Base-by-base conservation (phyloP, 306 rosid species). In the Corylus avellana region DNA sequence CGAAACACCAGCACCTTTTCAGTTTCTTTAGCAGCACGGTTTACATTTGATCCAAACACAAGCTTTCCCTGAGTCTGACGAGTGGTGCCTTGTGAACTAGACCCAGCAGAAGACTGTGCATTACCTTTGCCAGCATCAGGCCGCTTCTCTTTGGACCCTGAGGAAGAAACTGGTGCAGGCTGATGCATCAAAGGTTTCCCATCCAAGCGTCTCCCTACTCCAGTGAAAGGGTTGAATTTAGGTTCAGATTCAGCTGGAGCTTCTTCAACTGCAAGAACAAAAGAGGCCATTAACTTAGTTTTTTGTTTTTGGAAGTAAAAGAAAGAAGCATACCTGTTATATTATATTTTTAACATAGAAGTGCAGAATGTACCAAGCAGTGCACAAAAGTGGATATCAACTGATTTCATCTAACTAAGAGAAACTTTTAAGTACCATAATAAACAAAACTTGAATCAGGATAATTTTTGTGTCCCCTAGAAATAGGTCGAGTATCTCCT, bases 131-230 rank as follows among this genome's bases (percentile, higher is more conserved):
- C 51, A 77, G 66, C 82, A 66, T 37, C 72, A 16, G 90, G 73
- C 70, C 61, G 86, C 91, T 80, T 91, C 74, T 82, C 94, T 78
- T 69, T 87, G 74, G 92, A 80, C 22, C 84, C 87, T 8, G 90
- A 84, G 12, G 87, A 87, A 73, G 91, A 78, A 79, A 77, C 79
- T 32, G 90, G 86, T 75, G 86, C 74, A 64, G 92, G 89, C 77
- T 92, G 73, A 73, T 79, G 79, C 16, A 51, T 89, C 81, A 85
- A 83, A 61, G 97, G 89, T 79, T 90, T 95, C 77, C 99, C 99
- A 58, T 93, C 99, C 90, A 93, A 93, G 77, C 99, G 97, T 81
- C 97, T 93, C 39, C 91, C 99, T 42, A 89, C 14, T 75, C 99
- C 99, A 49, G 94, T 75, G 85, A 95, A 95, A 72, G 99, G 94